Percentiles rank a stretch among this genome's conserved stretches.
Conservation (phyloP, 306 rosid genomes). For the Quercus berberidifolia region DNA sequence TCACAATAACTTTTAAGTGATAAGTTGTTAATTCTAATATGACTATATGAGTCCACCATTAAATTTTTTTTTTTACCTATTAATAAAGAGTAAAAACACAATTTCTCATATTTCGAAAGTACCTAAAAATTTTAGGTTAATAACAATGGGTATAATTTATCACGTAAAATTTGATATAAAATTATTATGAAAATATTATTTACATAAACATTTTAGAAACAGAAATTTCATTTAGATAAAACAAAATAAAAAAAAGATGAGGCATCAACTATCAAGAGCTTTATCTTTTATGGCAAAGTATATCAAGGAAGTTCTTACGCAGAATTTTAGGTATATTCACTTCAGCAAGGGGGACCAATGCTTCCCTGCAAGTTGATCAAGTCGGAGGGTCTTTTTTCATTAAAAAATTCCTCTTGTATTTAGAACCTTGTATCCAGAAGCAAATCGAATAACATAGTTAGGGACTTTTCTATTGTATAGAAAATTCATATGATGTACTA, state of each 20-base stretch:
- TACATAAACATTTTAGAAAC: too few relatives aligned
- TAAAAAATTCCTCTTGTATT: neutral
- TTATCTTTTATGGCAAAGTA: neutral
- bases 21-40: too few relatives aligned
- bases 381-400: neutral
- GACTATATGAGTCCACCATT: fast-evolving
- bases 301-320: neutral
- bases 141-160: too few relatives aligned
- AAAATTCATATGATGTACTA: neutral
- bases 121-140: too few relatives aligned
- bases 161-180: too few relatives aligned
- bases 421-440: neutral
- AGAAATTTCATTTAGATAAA: neutral
- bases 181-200: too few relatives aligned
- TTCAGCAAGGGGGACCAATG: neutral
- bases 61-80: too few relatives aligned
- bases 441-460: neutral
- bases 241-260: neutral
- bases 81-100: fast-evolving
- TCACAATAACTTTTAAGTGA: too few relatives aligned
- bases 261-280: neutral
- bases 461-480: neutral
- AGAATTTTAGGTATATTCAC: neutral
- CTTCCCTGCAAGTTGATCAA: neutral
- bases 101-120: fast-evolving